Conservation (phyloP, 2,329 filamentous ascomycete genomes). For the Sarocladiaceae sp. region DNA sequence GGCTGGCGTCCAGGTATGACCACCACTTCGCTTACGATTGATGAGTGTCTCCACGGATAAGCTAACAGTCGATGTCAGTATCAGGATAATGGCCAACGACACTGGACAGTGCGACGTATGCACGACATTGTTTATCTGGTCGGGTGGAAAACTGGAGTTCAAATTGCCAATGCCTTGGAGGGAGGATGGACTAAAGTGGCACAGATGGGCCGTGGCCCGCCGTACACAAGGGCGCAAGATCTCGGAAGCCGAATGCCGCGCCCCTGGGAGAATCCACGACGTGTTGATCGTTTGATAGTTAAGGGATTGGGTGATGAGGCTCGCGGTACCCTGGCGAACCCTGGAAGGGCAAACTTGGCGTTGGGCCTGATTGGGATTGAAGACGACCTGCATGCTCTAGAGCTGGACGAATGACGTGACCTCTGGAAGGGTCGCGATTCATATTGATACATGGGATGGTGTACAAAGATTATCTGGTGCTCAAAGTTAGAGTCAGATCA, state of each 20-base stretch:
- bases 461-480: conserved; percentile 5
- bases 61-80: conserved; percentile 43
- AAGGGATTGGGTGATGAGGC: conserved; percentile 23
- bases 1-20: conserved; percentile 63
- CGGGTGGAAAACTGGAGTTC: conserved; percentile 77
- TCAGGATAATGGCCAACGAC: conserved; percentile 62
- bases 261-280: conserved; percentile 35
- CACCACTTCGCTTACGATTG: background rate
- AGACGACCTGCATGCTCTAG: conserved; percentile 61
- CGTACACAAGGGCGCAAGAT: conserved; percentile 3
- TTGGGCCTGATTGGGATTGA: conserved; percentile 75
- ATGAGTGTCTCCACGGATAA: background rate
- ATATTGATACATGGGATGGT: conserved; percentile 8
- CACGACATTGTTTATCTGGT: conserved; percentile 72
- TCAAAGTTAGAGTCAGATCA: no score
- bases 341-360: conserved; percentile 64
- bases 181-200: conserved; percentile 73
- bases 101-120: conserved; percentile 70
- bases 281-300: conserved; percentile 5
- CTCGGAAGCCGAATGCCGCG: conserved; percentile 26
- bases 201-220: conserved; percentile 65
- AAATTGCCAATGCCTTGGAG: conserved; percentile 81
- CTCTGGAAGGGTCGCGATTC: background rate
- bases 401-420: conserved; percentile 37
- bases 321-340: conserved; percentile 53